phyloP scores from a whole-genome alignment of 23 red algal genomes.

The Chondrus crispus region DNA sequence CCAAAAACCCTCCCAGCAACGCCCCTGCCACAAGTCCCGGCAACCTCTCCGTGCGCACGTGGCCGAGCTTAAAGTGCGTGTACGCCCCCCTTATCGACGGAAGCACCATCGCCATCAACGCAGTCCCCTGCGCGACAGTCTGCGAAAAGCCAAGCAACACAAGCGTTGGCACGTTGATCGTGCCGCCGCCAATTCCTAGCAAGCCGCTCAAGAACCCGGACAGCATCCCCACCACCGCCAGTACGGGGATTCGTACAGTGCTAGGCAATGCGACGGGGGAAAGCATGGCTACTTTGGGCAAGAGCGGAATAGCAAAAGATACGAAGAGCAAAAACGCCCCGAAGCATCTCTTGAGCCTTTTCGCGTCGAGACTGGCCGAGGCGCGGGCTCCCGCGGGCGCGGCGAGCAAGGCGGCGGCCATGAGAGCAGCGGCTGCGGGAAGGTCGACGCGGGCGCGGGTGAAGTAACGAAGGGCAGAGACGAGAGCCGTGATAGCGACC shows the following conservation, averaged over 20 bases:
- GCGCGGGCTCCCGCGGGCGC: slow-evolving; percentile 40
- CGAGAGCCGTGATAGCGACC: slow-evolving; percentile 46
- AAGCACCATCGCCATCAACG: slow-evolving; percentile 80
- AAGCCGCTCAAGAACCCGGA: slow-evolving; percentile 83
- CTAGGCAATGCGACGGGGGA: not conserved
- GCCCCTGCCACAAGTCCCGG: slow-evolving; percentile 64
- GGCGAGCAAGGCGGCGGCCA: slow-evolving; percentile 51
- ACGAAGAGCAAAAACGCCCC: slow-evolving; percentile 61
- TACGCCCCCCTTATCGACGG: slow-evolving; percentile 54
- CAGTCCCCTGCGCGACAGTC: slow-evolving; percentile 83
- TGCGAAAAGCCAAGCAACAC: slow-evolving; percentile 58
- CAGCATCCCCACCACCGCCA: slow-evolving; percentile 28
- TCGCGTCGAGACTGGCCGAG: not conserved
- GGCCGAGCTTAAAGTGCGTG: slow-evolving; percentile 52
- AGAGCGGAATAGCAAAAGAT: slow-evolving; percentile 21
- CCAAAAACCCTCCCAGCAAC: slow-evolving; percentile 40
- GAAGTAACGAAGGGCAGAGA: slow-evolving; percentile 53
- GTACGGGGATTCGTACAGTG: not conserved
- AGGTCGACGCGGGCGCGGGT: slow-evolving; percentile 8
- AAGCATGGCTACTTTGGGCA: not conserved
- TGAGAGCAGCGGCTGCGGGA: slow-evolving; percentile 45
- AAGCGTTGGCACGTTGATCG: slow-evolving; percentile 70
- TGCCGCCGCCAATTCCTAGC: slow-evolving; percentile 89
- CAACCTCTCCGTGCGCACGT: slow-evolving; percentile 55
- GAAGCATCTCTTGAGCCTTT: slow-evolving; percentile 21